phyloP scores from a whole-genome alignment of 495 filamentous ascomycete genomes.

The Neurospora tetrasperma region DNA sequence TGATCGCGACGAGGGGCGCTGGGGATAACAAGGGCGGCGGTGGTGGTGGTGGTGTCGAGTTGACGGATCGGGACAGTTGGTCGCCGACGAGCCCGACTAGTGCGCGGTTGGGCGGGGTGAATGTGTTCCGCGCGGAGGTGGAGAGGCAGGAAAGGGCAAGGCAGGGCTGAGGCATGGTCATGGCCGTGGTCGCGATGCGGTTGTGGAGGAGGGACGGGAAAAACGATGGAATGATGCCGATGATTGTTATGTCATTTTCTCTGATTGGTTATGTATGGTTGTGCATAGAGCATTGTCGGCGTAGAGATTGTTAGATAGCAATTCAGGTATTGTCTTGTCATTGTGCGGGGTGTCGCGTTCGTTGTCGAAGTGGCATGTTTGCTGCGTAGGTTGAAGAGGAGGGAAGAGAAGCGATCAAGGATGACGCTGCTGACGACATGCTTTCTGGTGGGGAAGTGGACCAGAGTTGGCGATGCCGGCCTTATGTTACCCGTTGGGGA shows the following conservation, averaged over 20 bases:
- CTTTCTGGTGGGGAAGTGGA: not conserved
- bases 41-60: constrained; percentile 12
- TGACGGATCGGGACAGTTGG: constrained; percentile 27
- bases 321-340: not conserved
- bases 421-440: not conserved
- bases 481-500: not conserved
- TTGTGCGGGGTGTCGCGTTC: not conserved
- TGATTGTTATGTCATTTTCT: too few species aligned
- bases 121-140: constrained; percentile 29
- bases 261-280: not conserved
- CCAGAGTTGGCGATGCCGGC: not conserved
- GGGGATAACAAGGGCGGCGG: too few species aligned
- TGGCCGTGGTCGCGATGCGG: not conserved
- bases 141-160: constrained; percentile 19
- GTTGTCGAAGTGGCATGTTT: not conserved
- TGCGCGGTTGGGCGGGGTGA: constrained; percentile 6
- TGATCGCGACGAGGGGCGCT: too few species aligned
- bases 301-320: not conserved
- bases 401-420: not conserved
- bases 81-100: constrained; percentile 13
- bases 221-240: too few species aligned
- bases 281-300: not conserved
- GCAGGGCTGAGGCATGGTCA: constrained; percentile 1
- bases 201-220: not conserved
- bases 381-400: not conserved